Percentiles rank a stretch among this genome's conserved stretches.
Conservation (phyloP, 1,284 basidiomycete species). For the Apiotrichum sp. region DNA sequence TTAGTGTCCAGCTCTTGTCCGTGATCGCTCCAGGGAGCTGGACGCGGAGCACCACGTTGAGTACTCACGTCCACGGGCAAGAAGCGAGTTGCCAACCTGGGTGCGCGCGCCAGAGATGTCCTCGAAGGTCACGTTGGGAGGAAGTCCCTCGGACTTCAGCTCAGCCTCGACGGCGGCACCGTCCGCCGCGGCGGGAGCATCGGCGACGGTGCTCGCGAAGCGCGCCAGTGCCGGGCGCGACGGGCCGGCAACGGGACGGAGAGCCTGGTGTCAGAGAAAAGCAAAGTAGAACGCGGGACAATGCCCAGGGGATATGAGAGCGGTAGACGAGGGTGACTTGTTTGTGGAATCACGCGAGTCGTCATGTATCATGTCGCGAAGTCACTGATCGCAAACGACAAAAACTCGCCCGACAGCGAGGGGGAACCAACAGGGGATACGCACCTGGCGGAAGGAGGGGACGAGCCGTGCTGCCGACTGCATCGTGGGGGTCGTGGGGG, state of each 20-base stretch:
- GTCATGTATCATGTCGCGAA: too few species aligned
- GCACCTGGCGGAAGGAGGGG: conserved; percentile 4
- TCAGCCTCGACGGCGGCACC: too few species aligned
- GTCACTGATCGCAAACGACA: too few species aligned
- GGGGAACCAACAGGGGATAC: not conserved
- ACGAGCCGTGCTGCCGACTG: conserved; percentile 2
- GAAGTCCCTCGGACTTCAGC: conserved; percentile 6
- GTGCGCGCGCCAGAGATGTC: conserved; percentile 13
- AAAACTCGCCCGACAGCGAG: too few species aligned
- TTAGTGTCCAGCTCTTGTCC: not conserved
- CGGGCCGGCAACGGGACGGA: conserved; percentile 17
- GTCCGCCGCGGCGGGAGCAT: not conserved
- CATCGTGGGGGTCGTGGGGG: not conserved
- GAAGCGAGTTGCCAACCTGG: conserved; percentile 7
- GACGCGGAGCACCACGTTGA: too few species aligned
- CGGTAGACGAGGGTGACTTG: too few species aligned
- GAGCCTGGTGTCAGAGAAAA: conserved; percentile 1
- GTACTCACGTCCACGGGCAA: conserved; percentile 11
- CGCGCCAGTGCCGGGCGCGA: conserved; percentile 10
- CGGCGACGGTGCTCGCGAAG: conserved; percentile 9
- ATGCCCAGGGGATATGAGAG: too few species aligned
- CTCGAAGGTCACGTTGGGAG: conserved; percentile 29
- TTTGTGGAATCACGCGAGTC: too few species aligned
- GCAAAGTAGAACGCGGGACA: too few species aligned
- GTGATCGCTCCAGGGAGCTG: too few species aligned